Evolutionary conservation across 192 early-diverging fungal genomes (phyloP), one percentile per base, ranked within the genome.

Genomic region (Chytriomyces confervae): DNA sequence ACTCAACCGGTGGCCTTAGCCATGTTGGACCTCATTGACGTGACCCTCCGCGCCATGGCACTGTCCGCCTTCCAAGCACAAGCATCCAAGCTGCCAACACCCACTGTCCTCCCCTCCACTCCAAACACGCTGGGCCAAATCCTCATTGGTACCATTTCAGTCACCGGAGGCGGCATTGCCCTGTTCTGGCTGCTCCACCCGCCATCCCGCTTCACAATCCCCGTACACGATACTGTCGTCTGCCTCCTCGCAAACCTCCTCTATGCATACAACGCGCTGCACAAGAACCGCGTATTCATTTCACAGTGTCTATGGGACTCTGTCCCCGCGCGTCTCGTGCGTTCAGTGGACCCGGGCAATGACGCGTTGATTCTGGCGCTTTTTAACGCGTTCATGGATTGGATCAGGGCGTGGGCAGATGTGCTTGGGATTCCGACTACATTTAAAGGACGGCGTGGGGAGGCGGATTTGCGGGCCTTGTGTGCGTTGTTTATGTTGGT

Each of bases 141-240:
- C 24, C 16, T 77, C 20, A 13, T 81, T 6, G 83, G 83, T 8
- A 66, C 70, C 11, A n/a, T 81, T 11, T 44, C 36, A 9, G 65
- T 81, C 57, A 84, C 83, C 11, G 83, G 77, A 20, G 83, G 83
- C 45, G 79, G 79, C 43, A 79, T 84, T 27, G 23, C 70, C 5
- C 77, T 18, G 36, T 79, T 76, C 47, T 84, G 80, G 80, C 9
- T 27, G 20, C 46, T 46, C 16, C 46, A 61, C 4, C 49, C 64
- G n/a, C 47, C 45, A 9, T 24, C 61, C 16, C 72, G 73, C 20
- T 81, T 67, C 61, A 18, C n/a, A 20, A 81, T 70, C 29, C 83
- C 83, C 16, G 83, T 79, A 0, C 79, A 80, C 77, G 78, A 81
- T 50, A 79, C 81, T 57, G 63, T 57, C 7, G 80, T 84, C 9